phyloP scores from a whole-genome alignment of 345 rosid genomes.

The Populus davidiana region DNA sequence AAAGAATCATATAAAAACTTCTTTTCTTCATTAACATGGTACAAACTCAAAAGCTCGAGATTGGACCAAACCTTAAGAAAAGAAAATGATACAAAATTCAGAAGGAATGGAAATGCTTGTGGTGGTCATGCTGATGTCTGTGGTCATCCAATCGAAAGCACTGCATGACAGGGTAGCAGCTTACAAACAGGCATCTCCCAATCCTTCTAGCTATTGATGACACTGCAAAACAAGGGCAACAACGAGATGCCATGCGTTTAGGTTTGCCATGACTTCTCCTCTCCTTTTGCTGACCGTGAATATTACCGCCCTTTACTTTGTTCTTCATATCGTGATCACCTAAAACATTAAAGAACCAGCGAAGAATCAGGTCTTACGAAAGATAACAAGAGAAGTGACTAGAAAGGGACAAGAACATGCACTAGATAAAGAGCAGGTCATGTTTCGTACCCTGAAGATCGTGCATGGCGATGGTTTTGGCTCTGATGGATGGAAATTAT shows the following conservation, averaged over 20 bases:
- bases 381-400: too few relatives aligned
- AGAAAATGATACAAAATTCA: not conserved
- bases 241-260: conserved; percentile 1
- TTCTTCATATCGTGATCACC: not conserved
- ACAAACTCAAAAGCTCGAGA: not conserved
- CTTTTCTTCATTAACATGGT: too few relatives aligned
- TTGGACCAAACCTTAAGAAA: not conserved
- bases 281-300: conserved; percentile 3
- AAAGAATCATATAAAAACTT: too few relatives aligned
- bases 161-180: conserved; percentile 49
- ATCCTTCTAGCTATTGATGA: conserved; percentile 41
- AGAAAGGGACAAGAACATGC: too few relatives aligned
- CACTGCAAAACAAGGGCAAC: conserved; percentile 29
- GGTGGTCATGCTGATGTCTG: conserved; percentile 49
- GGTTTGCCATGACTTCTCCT: not conserved
- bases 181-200: conserved; percentile 50
- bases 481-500: too few relatives aligned
- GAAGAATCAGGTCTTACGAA: too few relatives aligned
- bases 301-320: not conserved
- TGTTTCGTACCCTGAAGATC: too few relatives aligned
- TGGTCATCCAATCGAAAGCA: conserved; percentile 55
- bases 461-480: too few relatives aligned
- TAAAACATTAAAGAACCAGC: not conserved
- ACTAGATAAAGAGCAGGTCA: too few relatives aligned
- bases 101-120: conserved; percentile 43